Base-by-base conservation (phyloP, 2,329 filamentous ascomycete genomes). In the Monosporascus sp. region DNA sequence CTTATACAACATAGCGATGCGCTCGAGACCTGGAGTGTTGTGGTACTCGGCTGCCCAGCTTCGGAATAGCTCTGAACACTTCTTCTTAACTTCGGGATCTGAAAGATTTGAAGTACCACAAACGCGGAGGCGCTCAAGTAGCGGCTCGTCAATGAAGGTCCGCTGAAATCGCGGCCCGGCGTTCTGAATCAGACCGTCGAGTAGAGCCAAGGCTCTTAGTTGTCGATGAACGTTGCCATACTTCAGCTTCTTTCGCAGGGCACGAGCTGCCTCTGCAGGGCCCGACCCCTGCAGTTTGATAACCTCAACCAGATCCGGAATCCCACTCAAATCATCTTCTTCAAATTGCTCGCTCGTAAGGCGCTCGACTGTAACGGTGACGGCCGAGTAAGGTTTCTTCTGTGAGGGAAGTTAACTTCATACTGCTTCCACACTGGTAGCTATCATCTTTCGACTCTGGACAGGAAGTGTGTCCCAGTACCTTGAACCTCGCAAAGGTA, bases 161-260 rank as follows among this genome's bases (percentile, higher is more conserved):
- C 89, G 85, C 70, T 97, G 89, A 67, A 97, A 97, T 14, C 87
- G 83, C 14, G 87, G 79, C 1, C 93, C 93, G 2, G 91, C 92
- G 74, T 99, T 99, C 67, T 97, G 90, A 56, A 99, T 94, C 39
- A 99, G 79, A 43, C 89, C 92, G 68, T 99, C 94, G 2, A 99
- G 81, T 49, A 99, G 86, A 11, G 88, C 87, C 22, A 99, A 81
- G 37, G 94, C 89, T 55, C 94, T 85, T 36, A 97, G 79, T 71
- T 99, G 94, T 49, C 91, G 87, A 71, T 97, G 93, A n/a, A 89
- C 80, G 65, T 85, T 96, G 63, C 94, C 94, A 72, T 99, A 97
- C 76, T 99, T 99, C 80, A 99, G 83, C 77, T 97, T 97, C 82
- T 99, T 99, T 56, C 94, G 85, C 63, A 99, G 82, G 48, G 94